Evolutionary conservation across 306 rosid species (phyloP).

Genomic region (Vigna radiata): DNA sequence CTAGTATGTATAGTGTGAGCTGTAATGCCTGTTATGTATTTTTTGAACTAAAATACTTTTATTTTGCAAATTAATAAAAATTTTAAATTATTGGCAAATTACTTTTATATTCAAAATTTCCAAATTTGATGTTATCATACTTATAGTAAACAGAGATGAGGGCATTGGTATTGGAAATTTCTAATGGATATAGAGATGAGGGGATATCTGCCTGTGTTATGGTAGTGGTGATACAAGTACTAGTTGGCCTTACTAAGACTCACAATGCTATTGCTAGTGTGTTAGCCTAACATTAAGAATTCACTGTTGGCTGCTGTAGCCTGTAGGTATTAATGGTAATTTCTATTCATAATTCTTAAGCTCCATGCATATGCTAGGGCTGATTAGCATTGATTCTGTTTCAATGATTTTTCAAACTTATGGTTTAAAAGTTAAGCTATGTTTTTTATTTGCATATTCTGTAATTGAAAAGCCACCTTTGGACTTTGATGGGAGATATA

Average conservation of each 20-base stretch:
- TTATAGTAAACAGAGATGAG: not conserved
- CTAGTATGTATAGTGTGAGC: not conserved
- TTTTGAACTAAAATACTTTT: not conserved
- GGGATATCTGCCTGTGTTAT: not conserved
- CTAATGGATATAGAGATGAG: slow-evolving; percentile 1
- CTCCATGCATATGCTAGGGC: not conserved
- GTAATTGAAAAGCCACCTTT: slow-evolving; percentile 44
- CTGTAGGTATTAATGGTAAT: not conserved
- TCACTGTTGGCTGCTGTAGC: not conserved
- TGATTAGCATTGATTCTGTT: not conserved
- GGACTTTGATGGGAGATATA: slow-evolving; percentile 39
- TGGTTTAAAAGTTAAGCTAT: not conserved
- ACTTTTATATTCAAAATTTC: not conserved
- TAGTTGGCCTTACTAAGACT: slow-evolving; percentile 8
- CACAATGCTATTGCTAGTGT: not conserved
- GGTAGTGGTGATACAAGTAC: not conserved
- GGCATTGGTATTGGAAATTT: slow-evolving; percentile 1
- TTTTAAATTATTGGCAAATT: not conserved
- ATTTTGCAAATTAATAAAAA: not conserved
- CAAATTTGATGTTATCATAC: not conserved
- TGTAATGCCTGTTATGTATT: not conserved
- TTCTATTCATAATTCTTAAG: slow-evolving; percentile 17
- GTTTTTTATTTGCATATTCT: slow-evolving; percentile 27
- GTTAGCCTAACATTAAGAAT: slow-evolving; percentile 3
- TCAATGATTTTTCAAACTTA: slow-evolving; percentile 18